A percentile compares a stretch with the other conserved stretches of the same genome.
Conservation (phyloP, 768 basidiomycete species). For the Tylopilus plumbeoviolaceoides region DNA sequence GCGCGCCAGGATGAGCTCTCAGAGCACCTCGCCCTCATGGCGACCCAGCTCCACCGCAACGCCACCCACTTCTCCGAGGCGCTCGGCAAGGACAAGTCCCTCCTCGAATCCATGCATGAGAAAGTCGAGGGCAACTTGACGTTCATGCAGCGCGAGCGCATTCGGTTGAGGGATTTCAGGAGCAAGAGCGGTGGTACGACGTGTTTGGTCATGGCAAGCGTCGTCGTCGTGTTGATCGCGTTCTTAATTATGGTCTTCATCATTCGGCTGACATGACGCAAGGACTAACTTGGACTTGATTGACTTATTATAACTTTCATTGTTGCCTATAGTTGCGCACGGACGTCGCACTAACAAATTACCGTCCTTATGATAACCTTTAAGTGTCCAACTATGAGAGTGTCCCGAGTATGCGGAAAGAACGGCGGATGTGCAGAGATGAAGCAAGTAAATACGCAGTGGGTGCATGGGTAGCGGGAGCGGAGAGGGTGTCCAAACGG, state of each 20-base stretch:
- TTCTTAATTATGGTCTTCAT: constrained; percentile 71
- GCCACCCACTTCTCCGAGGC: constrained; percentile 72
- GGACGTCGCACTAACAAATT: constrained; percentile 1
- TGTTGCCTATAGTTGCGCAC: background rate
- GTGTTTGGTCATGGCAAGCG: constrained; percentile 60
- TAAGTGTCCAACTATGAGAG: constrained; percentile 3
- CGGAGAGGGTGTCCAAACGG: constrained; percentile 4
- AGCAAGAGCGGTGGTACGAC: constrained; percentile 69
- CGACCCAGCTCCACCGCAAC: constrained; percentile 80
- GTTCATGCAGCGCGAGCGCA: constrained; percentile 61
- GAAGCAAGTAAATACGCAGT: background rate
- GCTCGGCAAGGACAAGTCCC: constrained; percentile 68
- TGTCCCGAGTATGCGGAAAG: constrained; percentile 10
- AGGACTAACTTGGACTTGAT: background rate
- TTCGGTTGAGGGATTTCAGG: constrained; percentile 55
- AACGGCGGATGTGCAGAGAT: constrained; percentile 2
- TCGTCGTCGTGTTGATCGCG: constrained; percentile 62
- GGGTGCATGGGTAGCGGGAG: background rate
- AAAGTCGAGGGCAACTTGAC: constrained; percentile 74
- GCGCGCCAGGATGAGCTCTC: constrained; percentile 72
- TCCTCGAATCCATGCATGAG: constrained; percentile 61
- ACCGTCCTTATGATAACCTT: constrained; percentile 2
- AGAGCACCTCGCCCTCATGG: constrained; percentile 78
- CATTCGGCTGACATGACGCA: constrained; percentile 55
- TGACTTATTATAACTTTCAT: constrained; percentile 1